Evolutionary conservation across 2,329 filamentous ascomycete genomes (phyloP), one percentile per base, ranked within the genome.

Genomic region (Venturiaceae sp.): DNA sequence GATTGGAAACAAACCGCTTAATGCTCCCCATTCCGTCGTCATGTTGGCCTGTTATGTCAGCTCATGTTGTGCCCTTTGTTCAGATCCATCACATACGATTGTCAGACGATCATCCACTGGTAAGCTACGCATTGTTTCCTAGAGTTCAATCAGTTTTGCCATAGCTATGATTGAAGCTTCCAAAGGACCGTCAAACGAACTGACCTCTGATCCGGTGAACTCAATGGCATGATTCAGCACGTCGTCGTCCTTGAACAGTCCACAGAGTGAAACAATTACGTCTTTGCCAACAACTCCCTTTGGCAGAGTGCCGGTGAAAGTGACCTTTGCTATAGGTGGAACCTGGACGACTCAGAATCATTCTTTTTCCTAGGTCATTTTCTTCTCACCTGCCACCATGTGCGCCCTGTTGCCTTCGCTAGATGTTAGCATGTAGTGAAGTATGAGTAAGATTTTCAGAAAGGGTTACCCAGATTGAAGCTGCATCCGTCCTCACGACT

Each of bases 171-270:
- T n/a, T n/a, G n/a, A n/a, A n/a, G n/a, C n/a, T n/a, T n/a, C n/a
- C n/a, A n/a, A n/a, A n/a, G n/a, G n/a, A n/a, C n/a, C n/a, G n/a
- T n/a, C n/a, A n/a, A n/a, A n/a, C n/a, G n/a, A n/a, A 14, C n/a
- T n/a, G n/a, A n/a, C n/a, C n/a, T 90, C 84, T 0, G 85, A 84
- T 13, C 92, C 92, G 0, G 83, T 84, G 66, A 96, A 96, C 68
- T 97, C 92, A 61, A 97, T 85, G 5, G 84, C 84, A 68, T 96
- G 90, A 74, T 97, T 97, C 14, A 96, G 79, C 0, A 96, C 92
- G 47, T 96, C 90, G 64, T 90, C 87, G 57, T 87, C 83, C 72
- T 88, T 88, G 76, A 97, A 95, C 0, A 96, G 74, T 1, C 88
- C 89, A 64, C 90, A 95, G 1, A 97, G 80, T 0, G 90, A 89